Percentiles rank a stretch among this genome's conserved stretches.
These are phyloP conservation scores for Diplosphaera chodatii DNA, from an alignment of 139 green algal genomes.

Conservation along the genomic window DNA sequence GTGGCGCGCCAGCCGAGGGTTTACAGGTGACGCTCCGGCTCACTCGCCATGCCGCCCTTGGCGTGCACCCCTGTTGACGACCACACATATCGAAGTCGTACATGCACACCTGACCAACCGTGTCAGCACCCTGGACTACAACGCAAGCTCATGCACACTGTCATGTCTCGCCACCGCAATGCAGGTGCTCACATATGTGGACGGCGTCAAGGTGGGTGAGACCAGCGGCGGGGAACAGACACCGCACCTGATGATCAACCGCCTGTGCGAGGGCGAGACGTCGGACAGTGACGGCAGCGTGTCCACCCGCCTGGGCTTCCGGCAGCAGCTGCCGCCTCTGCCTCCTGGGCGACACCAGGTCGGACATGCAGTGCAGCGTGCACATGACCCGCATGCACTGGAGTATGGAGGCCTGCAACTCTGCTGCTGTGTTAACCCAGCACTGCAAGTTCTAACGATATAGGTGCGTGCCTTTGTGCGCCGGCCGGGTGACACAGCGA, in stretches of 20 bases:
- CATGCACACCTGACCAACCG: no score
- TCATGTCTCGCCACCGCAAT: no score
- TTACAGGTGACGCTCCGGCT: neutral
- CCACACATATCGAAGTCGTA: no score
- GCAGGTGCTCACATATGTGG: conserved; percentile 33
- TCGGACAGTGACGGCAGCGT: conserved; percentile 1
- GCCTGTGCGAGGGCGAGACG: conserved; percentile 27
- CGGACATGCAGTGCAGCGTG: neutral
- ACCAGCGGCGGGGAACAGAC: conserved; percentile 11
- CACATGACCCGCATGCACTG: no score
- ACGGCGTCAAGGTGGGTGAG: conserved; percentile 29
- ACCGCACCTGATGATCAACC: conserved; percentile 17
- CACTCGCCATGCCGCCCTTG: no score
- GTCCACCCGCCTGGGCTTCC: conserved; percentile 27
- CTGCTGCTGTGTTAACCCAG: no score
- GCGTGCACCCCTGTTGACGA: no score
- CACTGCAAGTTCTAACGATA: no score
- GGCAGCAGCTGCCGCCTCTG: conserved; percentile 32
- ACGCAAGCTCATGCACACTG: no score
- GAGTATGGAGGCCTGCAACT: no score
- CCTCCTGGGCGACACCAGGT: conserved; percentile 31
- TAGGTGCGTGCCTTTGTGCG: conserved; percentile 41
- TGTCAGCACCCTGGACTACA: no score
- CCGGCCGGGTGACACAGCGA: conserved; percentile 5
- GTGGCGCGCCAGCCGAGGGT: neutral